A percentile compares a stretch with the other conserved stretches of the same genome.
These are phyloP conservation scores for Tubosaeta brunneosetosa DNA, from an alignment of 768 basidiomycete species.

Conservation along the genomic window DNA sequence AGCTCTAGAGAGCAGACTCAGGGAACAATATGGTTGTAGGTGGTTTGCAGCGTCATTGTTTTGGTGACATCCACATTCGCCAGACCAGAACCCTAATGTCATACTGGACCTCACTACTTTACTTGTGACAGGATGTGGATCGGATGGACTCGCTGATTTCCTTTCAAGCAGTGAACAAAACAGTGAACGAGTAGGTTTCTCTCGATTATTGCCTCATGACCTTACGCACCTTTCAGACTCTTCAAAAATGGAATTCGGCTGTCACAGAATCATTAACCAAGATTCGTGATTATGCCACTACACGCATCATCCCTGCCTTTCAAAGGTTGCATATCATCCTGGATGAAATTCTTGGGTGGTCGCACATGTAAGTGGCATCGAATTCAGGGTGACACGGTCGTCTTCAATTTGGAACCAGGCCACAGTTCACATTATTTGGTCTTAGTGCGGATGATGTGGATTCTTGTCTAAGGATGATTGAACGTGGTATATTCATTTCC, in stretches of 20 bases:
- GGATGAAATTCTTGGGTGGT: slow-evolving; percentile 78
- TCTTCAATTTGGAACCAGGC: slow-evolving; percentile 37
- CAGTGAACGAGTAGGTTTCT: slow-evolving; percentile 65
- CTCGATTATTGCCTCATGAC: slow-evolving; percentile 7
- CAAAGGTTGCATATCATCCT: slow-evolving; percentile 74
- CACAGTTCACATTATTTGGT: slow-evolving; percentile 52
- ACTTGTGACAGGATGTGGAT: slow-evolving; percentile 65
- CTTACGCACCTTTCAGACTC: slow-evolving; percentile 45
- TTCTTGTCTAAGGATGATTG: slow-evolving; percentile 48
- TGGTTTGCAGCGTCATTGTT: slow-evolving; percentile 11
- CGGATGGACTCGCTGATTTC: slow-evolving; percentile 69
- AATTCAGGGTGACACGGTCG: slow-evolving; percentile 7
- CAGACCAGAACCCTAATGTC: slow-evolving; percentile 59
- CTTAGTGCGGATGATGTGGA: slow-evolving; percentile 48
- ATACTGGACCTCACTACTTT: slow-evolving; percentile 68
- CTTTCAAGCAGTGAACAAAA: slow-evolving; percentile 74
- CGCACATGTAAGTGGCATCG: slow-evolving; percentile 51
- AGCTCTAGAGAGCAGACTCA: slow-evolving; percentile 59
- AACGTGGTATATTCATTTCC: slow-evolving; percentile 56
- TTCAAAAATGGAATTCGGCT: slow-evolving; percentile 79
- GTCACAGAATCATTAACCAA: slow-evolving; percentile 66
- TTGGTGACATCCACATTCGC: slow-evolving; percentile 10
- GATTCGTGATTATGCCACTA: slow-evolving; percentile 69
- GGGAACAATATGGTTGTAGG: slow-evolving; percentile 64
- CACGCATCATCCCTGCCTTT: slow-evolving; percentile 65